phyloP scores from a whole-genome alignment of 2,329 filamentous ascomycete genomes.

The Verticillium alfalfae region DNA sequence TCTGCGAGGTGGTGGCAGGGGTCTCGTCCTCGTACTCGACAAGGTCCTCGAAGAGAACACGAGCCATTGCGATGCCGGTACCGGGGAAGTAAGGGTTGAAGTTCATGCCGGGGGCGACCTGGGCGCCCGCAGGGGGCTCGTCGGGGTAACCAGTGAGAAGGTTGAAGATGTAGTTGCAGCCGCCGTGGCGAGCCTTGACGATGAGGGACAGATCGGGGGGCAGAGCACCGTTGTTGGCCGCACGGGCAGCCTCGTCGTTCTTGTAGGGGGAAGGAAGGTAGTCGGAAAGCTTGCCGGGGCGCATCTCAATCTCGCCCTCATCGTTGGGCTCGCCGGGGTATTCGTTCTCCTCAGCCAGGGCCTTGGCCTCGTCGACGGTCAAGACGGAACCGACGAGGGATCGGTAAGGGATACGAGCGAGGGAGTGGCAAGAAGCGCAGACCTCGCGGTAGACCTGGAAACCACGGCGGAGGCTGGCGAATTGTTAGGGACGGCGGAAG shows the following conservation, averaged over 20 bases:
- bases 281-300: slow-evolving; percentile 96
- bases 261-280: slow-evolving; percentile 95
- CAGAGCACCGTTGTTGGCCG: slow-evolving; percentile 96
- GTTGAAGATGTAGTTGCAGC: slow-evolving; percentile 97
- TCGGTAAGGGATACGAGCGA: slow-evolving; percentile 91
- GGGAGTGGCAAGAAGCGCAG: slow-evolving; percentile 95
- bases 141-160: slow-evolving; percentile 97
- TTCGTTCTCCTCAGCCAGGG: slow-evolving; percentile 93
- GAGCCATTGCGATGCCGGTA: slow-evolving; percentile 97
- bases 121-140: slow-evolving; percentile 84
- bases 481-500: slow-evolving; percentile 8
- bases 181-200: slow-evolving; percentile 94
- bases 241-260: slow-evolving; percentile 97
- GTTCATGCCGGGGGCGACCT: slow-evolving; percentile 85
- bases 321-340: slow-evolving; percentile 98
- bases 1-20: slow-evolving; percentile 90
- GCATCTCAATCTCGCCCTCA: slow-evolving; percentile 96
- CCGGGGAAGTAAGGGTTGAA: slow-evolving; percentile 99
- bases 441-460: slow-evolving; percentile 99
- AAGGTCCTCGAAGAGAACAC: slow-evolving; percentile 94
- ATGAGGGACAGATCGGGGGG: slow-evolving; percentile 97
- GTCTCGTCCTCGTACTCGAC: slow-evolving; percentile 98
- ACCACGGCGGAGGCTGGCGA: slow-evolving; percentile 81
- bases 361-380: slow-evolving; percentile 98
- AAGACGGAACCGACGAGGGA: slow-evolving; percentile 82